These are phyloP conservation scores for Peronospora belbahrii DNA, from an alignment of 352 stramenopile genomes.

Conservation along the genomic window DNA sequence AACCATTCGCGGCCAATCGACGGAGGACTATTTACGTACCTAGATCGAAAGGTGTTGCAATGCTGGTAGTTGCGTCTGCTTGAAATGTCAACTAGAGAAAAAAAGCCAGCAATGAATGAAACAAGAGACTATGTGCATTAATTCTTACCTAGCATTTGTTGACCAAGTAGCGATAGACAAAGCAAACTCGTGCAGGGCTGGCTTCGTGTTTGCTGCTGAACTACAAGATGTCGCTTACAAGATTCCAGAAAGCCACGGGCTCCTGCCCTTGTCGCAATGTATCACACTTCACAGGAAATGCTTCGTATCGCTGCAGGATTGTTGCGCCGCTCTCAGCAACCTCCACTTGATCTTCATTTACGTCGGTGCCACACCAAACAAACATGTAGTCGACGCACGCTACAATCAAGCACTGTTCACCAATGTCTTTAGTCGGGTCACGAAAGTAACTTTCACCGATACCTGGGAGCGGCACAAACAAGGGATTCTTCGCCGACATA, in stretches of 20 bases:
- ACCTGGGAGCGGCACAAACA: constrained; percentile 48
- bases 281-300: constrained; percentile 67
- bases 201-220: background rate
- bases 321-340: constrained; percentile 48
- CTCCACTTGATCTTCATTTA: constrained; percentile 42
- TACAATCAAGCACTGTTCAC: constrained; percentile 60
- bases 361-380: constrained; percentile 69
- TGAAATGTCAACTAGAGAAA: background rate
- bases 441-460: constrained; percentile 49
- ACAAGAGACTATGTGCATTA: constrained; percentile 13
- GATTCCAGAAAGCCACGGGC: constrained; percentile 56
- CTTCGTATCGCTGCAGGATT: constrained; percentile 69
- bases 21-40: background rate
- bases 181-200: too few species aligned
- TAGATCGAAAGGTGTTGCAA: background rate
- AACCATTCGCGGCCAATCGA: constrained; percentile 11
- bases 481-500: constrained; percentile 31
- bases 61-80: background rate
- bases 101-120: background rate
- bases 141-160: constrained; percentile 8
- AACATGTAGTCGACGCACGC: constrained; percentile 69
- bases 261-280: constrained; percentile 66
- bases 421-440: constrained; percentile 45
- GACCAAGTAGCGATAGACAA: background rate
- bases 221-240: constrained; percentile 39